Percentiles rank a stretch among this genome's conserved stretches.
These are phyloP conservation scores for Filosporella fistucella DNA, from an alignment of 495 filamentous ascomycete species.

Conservation along the genomic window DNA sequence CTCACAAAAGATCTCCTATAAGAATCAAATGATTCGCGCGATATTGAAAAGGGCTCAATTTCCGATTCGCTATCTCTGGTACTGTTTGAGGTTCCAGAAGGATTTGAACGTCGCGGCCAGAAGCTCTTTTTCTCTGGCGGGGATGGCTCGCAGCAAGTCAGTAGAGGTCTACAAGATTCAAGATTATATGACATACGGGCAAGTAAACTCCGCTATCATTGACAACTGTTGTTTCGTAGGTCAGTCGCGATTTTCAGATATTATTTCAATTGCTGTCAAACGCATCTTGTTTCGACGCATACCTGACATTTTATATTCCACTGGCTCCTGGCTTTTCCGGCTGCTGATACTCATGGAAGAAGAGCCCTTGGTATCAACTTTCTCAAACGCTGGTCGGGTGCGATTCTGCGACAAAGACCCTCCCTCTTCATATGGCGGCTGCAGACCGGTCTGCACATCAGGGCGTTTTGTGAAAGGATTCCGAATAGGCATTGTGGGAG, in stretches of 20 bases:
- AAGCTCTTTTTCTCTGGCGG: conserved; percentile 81
- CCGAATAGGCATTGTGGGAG: conserved; percentile 65
- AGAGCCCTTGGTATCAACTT: conserved; percentile 50
- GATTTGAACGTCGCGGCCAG: conserved; percentile 71
- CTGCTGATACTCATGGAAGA: conserved; percentile 60
- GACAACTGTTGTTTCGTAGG: conserved; percentile 58
- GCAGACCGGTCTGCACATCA: conserved; percentile 37
- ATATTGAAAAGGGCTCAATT: conserved; percentile 94
- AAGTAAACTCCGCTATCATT: conserved; percentile 96
- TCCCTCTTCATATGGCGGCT: conserved; percentile 48
- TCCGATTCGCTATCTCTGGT: conserved; percentile 67
- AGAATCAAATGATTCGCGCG: conserved; percentile 95
- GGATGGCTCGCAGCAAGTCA: conserved; percentile 62
- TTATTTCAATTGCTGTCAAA: too few species aligned
- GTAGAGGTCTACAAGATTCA: neutral
- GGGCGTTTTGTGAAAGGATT: conserved; percentile 65
- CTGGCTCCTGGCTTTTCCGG: conserved; percentile 51
- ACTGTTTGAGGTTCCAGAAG: conserved; percentile 61
- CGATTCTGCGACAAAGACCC: conserved; percentile 34
- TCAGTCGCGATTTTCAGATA: neutral
- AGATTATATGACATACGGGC: conserved; percentile 53
- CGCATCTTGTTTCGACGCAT: conserved; percentile 24
- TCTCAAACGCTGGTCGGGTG: conserved; percentile 44
- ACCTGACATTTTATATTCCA: conserved; percentile 83
- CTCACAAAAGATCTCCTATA: conserved; percentile 94